These are phyloP conservation scores for Kuraishia ogatae DNA, from an alignment of 805 yeast species.

Conservation along the genomic window DNA sequence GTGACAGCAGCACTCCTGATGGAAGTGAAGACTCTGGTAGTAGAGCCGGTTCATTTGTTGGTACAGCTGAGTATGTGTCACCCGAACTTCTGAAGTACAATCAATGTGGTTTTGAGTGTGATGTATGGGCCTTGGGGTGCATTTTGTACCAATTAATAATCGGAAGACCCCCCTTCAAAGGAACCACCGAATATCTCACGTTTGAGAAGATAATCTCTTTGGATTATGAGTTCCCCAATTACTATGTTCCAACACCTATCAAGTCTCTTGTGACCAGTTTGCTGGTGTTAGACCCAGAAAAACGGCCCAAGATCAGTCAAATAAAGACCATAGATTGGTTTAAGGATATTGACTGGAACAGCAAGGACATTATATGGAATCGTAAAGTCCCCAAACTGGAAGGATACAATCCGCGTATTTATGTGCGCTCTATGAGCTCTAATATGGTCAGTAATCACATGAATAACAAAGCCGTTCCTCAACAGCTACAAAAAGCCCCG, in stretches of 20 bases:
- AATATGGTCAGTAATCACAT: neutral
- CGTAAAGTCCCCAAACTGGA: slow-evolving; percentile 58
- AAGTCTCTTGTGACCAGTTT: slow-evolving; percentile 61
- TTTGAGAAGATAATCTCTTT: slow-evolving; percentile 80
- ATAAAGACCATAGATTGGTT: slow-evolving; percentile 72
- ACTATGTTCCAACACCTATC: slow-evolving; percentile 51
- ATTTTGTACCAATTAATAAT: slow-evolving; percentile 74
- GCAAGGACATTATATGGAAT: slow-evolving; percentile 63
- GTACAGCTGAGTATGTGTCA: slow-evolving; percentile 94
- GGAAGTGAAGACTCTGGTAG: slow-evolving; percentile 15
- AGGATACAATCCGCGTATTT: slow-evolving; percentile 43
- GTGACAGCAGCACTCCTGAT: neutral
- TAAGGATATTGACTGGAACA: slow-evolving; percentile 53
- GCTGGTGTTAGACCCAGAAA: slow-evolving; percentile 61
- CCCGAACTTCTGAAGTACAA: slow-evolving; percentile 81
- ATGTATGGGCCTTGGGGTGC: slow-evolving; percentile 94
- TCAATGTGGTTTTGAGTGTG: slow-evolving; percentile 75
- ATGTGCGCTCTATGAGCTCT: slow-evolving; percentile 7
- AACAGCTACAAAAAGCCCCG: slow-evolving; percentile 31
- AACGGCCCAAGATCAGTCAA: slow-evolving; percentile 46
- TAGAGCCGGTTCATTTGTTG: slow-evolving; percentile 76
- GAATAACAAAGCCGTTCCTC: slow-evolving; percentile 21
- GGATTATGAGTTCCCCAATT: slow-evolving; percentile 64
- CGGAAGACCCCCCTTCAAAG: slow-evolving; percentile 87
- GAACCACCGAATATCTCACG: slow-evolving; percentile 73